Evolutionary conservation across 108 stramenopile genomes (phyloP).

Genomic region (Cyclotella choctawhatcheeana): DNA sequence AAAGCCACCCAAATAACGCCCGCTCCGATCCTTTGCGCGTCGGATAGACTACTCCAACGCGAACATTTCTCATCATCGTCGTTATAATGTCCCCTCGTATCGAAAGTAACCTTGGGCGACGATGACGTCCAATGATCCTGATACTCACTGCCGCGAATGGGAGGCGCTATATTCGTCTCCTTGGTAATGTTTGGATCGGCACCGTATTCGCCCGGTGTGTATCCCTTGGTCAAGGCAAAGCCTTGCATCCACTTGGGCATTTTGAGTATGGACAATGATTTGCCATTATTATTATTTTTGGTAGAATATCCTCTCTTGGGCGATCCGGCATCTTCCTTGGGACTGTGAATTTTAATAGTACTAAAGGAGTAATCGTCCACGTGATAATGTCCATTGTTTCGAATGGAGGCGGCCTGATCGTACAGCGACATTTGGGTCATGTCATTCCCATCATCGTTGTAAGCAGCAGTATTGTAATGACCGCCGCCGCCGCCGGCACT

Average conservation of each 20-base stretch:
- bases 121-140: constrained; percentile 14
- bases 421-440: constrained; percentile 10
- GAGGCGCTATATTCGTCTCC: constrained; percentile 45
- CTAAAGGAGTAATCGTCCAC: constrained; percentile 53
- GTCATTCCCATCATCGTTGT: constrained; percentile 2
- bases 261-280: neutral
- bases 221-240: constrained; percentile 7
- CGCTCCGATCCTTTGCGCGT: constrained; percentile 19
- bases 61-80: constrained; percentile 14
- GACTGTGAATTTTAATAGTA: constrained; percentile 19
- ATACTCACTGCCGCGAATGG: constrained; percentile 5
- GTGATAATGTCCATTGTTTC: constrained; percentile 26
- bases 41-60: constrained; percentile 10
- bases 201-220: constrained; percentile 7
- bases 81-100: too few species aligned
- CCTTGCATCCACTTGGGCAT: constrained; percentile 31
- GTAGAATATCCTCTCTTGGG: too few species aligned
- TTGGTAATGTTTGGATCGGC: constrained; percentile 16
- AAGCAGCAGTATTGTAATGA: too few species aligned
- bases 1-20: constrained; percentile 38
- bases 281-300: neutral
- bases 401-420: constrained; percentile 20
- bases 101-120: constrained; percentile 23
- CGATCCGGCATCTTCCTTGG: constrained; percentile 4
- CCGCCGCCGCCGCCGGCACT: too few species aligned